A percentile compares a stretch with the other conserved stretches of the same genome.
Conservation (phyloP, 495 filamentous ascomycete species). For the Aspergillus olivimuriae region DNA sequence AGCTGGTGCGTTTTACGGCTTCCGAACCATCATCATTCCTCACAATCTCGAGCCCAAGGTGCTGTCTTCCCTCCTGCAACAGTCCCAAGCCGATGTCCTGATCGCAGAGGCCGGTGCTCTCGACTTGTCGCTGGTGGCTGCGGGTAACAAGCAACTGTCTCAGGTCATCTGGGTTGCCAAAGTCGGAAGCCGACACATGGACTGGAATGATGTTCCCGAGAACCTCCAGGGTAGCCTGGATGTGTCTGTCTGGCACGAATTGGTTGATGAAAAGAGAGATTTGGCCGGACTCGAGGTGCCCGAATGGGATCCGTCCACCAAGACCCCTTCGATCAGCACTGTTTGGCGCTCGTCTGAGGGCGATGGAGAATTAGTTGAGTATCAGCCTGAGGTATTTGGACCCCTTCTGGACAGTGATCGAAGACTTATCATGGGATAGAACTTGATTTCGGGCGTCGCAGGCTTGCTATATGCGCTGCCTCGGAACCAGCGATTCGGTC, state of each 20-base stretch:
- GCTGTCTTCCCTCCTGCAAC: slow-evolving; percentile 62
- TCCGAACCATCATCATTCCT: slow-evolving; percentile 77
- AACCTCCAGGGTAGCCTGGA: slow-evolving; percentile 63
- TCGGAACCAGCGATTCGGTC: slow-evolving; percentile 59
- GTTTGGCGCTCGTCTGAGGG: slow-evolving; percentile 53
- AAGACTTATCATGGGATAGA: slow-evolving; percentile 35
- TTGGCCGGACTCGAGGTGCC: slow-evolving; percentile 44
- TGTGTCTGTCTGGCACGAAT: slow-evolving; percentile 82
- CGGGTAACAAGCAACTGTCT: slow-evolving; percentile 60
- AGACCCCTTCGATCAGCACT: slow-evolving; percentile 47
- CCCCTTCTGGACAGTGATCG: background rate
- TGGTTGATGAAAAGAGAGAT: slow-evolving; percentile 58
- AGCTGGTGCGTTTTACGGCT: slow-evolving; percentile 73
- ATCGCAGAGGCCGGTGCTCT: slow-evolving; percentile 84
- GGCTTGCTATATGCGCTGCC: slow-evolving; percentile 73
- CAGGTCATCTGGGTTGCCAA: slow-evolving; percentile 93
- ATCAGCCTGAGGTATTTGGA: slow-evolving; percentile 52
- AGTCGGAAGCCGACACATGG: slow-evolving; percentile 84
- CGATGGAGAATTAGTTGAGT: slow-evolving; percentile 65
- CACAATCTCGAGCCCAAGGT: slow-evolving; percentile 63
- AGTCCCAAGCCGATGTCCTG: slow-evolving; percentile 68
- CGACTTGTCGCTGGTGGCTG: slow-evolving; percentile 66
- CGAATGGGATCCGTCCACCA: slow-evolving; percentile 38
- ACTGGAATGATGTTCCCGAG: slow-evolving; percentile 76
- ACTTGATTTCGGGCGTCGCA: slow-evolving; percentile 72